phyloP scores from a whole-genome alignment of 768 basidiomycete species.

The Multifurca ochricompacta region DNA sequence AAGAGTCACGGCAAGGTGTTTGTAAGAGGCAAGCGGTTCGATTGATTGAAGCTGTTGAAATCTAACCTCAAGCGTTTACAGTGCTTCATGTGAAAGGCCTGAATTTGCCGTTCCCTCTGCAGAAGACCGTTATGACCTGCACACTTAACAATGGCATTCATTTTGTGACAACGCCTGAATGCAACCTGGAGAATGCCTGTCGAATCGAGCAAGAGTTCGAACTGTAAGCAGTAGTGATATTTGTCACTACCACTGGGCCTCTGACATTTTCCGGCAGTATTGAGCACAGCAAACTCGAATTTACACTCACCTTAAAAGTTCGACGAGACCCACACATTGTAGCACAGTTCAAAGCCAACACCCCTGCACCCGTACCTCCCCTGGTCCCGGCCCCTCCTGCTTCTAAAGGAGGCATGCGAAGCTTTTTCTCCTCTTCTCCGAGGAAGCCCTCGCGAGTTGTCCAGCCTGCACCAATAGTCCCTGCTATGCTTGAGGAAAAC shows the following conservation, averaged over 20 bases:
- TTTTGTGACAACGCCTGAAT: slow-evolving; percentile 85
- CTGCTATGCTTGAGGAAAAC: slow-evolving; percentile 53
- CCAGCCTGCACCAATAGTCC: slow-evolving; percentile 26
- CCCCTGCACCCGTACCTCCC: slow-evolving; percentile 38
- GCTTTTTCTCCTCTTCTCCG: slow-evolving; percentile 65
- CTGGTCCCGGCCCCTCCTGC: slow-evolving; percentile 41
- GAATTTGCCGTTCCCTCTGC: slow-evolving; percentile 68
- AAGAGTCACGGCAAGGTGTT: slow-evolving; percentile 91
- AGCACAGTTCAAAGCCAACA: slow-evolving; percentile 62
- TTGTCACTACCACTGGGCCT: neutral
- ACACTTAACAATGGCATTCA: slow-evolving; percentile 96
- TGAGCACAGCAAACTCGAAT: slow-evolving; percentile 91
- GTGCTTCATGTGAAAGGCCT: slow-evolving; percentile 72
- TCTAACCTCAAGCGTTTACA: slow-evolving; percentile 27
- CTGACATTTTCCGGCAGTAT: slow-evolving; percentile 41
- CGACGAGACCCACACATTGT: slow-evolving; percentile 80
- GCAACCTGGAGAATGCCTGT: slow-evolving; percentile 47
- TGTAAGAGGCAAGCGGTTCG: slow-evolving; percentile 59
- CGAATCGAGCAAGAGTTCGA: slow-evolving; percentile 87
- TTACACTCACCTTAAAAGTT: slow-evolving; percentile 84
- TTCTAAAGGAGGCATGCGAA: slow-evolving; percentile 57
- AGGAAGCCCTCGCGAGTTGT: slow-evolving; percentile 58
- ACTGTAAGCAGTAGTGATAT: slow-evolving; percentile 44
- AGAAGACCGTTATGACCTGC: slow-evolving; percentile 69
- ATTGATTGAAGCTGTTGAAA: neutral